phyloP scores from a whole-genome alignment of 345 rosid genomes.

The Bruguiera sexangula region DNA sequence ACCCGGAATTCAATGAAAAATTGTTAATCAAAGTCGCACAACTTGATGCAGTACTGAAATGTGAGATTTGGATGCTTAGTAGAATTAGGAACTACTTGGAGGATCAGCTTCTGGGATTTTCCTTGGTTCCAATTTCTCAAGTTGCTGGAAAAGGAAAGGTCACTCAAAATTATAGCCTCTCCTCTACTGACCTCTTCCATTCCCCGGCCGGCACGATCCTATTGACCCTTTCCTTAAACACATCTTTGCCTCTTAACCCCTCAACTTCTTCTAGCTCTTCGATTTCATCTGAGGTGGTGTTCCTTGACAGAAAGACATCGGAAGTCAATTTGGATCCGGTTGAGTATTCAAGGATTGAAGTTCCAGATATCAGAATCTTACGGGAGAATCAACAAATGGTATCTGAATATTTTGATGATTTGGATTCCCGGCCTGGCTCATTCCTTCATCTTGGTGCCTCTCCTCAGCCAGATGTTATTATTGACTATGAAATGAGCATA shows the following conservation, averaged over 20 bases:
- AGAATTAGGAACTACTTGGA: conserved; percentile 81
- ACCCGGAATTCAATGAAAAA: conserved; percentile 77
- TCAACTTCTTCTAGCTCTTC: conserved; percentile 40
- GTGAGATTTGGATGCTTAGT: conserved; percentile 97
- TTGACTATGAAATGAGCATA: conserved; percentile 52
- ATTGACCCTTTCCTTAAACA: conserved; percentile 54
- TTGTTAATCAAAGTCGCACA: conserved; percentile 54
- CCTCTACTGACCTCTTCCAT: conserved; percentile 92
- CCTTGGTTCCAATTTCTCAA: conserved; percentile 69
- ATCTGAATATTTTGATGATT: conserved; percentile 58
- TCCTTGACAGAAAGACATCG: conserved; percentile 63
- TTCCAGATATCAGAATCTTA: conserved; percentile 67
- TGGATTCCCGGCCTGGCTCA: conserved; percentile 36
- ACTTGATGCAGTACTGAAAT: conserved; percentile 75
- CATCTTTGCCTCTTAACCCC: conserved; percentile 32
- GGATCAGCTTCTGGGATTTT: conserved; percentile 91
- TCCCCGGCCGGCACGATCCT: conserved; percentile 89
- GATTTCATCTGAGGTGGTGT: conserved; percentile 76
- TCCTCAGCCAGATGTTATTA: conserved; percentile 29
- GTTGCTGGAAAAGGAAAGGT: conserved; percentile 64
- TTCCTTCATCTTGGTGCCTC: conserved; percentile 73
- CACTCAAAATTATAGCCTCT: conserved; percentile 64
- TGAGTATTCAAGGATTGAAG: conserved; percentile 83
- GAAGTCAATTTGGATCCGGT: conserved; percentile 46
- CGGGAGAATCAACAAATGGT: conserved; percentile 81